Evolutionary conservation across 352 stramenopile species (phyloP).

Genomic region (Peronospora destructor): DNA sequence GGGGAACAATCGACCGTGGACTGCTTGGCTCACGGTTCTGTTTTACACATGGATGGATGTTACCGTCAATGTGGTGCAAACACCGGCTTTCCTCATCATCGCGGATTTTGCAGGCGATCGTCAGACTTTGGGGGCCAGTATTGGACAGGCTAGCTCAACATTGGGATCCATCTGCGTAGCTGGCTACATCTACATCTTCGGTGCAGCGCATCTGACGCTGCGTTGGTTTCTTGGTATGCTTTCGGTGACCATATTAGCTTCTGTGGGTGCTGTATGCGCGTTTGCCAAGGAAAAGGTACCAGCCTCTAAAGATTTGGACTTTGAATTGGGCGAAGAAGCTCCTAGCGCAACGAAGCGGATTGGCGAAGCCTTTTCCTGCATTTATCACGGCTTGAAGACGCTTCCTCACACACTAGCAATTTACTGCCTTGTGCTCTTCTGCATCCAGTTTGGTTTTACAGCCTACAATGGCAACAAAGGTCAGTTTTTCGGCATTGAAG

Average conservation of each 20-base stretch:
- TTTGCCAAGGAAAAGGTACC: slow-evolving; percentile 44
- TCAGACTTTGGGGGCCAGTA: slow-evolving; percentile 53
- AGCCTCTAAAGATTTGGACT: slow-evolving; percentile 23
- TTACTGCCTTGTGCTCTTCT: slow-evolving; percentile 54
- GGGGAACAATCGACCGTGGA: slow-evolving; percentile 39
- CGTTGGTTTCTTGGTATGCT: slow-evolving; percentile 69
- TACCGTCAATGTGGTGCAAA: slow-evolving; percentile 75
- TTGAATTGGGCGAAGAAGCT: slow-evolving; percentile 11
- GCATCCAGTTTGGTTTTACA: slow-evolving; percentile 49
- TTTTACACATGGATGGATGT: slow-evolving; percentile 85
- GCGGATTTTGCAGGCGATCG: slow-evolving; percentile 68
- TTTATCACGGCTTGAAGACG: slow-evolving; percentile 38
- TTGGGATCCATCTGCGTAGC: slow-evolving; percentile 58
- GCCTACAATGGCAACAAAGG: slow-evolving; percentile 62
- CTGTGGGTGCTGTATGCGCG: slow-evolving; percentile 42
- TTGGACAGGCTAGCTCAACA: slow-evolving; percentile 58
- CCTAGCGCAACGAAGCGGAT: slow-evolving; percentile 23
- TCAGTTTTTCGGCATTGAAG: slow-evolving; percentile 56
- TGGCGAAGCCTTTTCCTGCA: slow-evolving; percentile 35
- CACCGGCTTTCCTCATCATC: slow-evolving; percentile 60
- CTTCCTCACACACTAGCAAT: slow-evolving; percentile 34
- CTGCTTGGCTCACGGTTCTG: slow-evolving; percentile 48
- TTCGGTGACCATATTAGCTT: slow-evolving; percentile 53
- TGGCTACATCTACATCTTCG: slow-evolving; percentile 67
- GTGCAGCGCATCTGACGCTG: slow-evolving; percentile 55